Evolutionary conservation across 495 filamentous ascomycete genomes (phyloP), one percentile per base, ranked within the genome.

Genomic region (Corynascus novoguineensis): DNA sequence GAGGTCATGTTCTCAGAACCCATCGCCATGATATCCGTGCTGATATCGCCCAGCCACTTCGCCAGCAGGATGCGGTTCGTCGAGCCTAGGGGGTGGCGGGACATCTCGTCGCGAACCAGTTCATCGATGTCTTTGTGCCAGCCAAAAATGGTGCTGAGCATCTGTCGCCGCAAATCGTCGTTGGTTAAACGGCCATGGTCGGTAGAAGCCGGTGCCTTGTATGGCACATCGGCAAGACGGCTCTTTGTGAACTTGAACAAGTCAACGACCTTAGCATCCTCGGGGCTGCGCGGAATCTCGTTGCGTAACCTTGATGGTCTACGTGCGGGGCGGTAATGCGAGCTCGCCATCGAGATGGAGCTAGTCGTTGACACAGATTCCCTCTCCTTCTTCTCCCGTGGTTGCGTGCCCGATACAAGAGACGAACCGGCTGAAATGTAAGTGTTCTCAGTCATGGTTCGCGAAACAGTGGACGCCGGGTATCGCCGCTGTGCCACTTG

Each of bases 101-200:
- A 78, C 71, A 93, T 82, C 77, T 98, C 95, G 69, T 97, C 93
- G 25, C 83, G 82, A 47, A 98, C 84, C 64, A 98, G 72, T 35
- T 82, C 84, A 49, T 91, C 82, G 50, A 90, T 84, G 64, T 96
- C 90, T 48, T 86, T 86, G 54, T 90, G 84, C 90, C 92, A 97
- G 10, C 93, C 95, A 74, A 98, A 98, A 1, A 98, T 90, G 28
- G 89, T 86, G 66, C 82, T 89, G 19, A 98, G 76, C 95, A 97
- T 97, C 72, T 96, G 89, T 35, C 80, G 83, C 47, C 92, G 85
- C 37, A 96, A 80, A 61, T 93, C 86, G 67, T 97, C 87, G 25
- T 92, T 84, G 2, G 87, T 92, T 27, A 93, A 68, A 38, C 80
- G 77, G 5, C 74, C 65, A 56, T 86, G 80, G 57, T 89, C 86